phyloP scores from a whole-genome alignment of 805 yeast genomes.

The Cyberlindnera mrakii region DNA sequence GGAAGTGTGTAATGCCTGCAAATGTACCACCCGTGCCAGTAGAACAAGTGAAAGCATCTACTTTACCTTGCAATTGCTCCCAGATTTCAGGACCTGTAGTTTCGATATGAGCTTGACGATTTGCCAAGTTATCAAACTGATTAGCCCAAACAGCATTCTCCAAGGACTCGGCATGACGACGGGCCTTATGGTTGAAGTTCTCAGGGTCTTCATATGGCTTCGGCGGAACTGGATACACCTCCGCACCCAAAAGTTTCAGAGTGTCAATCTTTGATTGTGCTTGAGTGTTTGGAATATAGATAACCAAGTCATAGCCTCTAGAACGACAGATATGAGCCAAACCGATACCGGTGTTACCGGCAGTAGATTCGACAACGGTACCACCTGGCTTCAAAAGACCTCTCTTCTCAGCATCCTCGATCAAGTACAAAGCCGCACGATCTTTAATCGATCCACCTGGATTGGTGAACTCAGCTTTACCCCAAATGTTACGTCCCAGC shows the following conservation, averaged over 20 bases:
- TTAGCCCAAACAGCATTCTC: conserved; percentile 89
- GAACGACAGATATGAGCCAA: conserved; percentile 77
- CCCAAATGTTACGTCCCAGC: conserved; percentile 71
- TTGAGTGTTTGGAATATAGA: conserved; percentile 90
- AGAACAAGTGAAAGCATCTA: conserved; percentile 83
- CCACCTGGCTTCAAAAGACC: conserved; percentile 71
- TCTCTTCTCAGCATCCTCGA: conserved; percentile 70
- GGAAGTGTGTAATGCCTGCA: conserved; percentile 77
- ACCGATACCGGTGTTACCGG: conserved; percentile 95
- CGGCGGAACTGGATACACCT: conserved; percentile 84
- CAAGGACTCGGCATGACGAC: conserved; percentile 70
- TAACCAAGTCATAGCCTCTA: conserved; percentile 77
- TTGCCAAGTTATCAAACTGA: conserved; percentile 85
- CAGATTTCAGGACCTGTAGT: conserved; percentile 93
- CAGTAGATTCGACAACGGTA: conserved; percentile 88
- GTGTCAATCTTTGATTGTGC: conserved; percentile 74
- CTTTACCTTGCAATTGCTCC: conserved; percentile 72
- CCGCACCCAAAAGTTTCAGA: conserved; percentile 72
- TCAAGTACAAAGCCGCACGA: conserved; percentile 75
- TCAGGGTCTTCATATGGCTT: conserved; percentile 76
- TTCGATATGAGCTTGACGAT: conserved; percentile 81
- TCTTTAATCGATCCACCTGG: conserved; percentile 94
- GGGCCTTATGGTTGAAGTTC: conserved; percentile 84
- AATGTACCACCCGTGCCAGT: conserved; percentile 94
- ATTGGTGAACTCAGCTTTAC: conserved; percentile 87